Conservation (phyloP, 2,329 filamentous ascomycete genomes). For the Zymoseptoria passerinii region DNA sequence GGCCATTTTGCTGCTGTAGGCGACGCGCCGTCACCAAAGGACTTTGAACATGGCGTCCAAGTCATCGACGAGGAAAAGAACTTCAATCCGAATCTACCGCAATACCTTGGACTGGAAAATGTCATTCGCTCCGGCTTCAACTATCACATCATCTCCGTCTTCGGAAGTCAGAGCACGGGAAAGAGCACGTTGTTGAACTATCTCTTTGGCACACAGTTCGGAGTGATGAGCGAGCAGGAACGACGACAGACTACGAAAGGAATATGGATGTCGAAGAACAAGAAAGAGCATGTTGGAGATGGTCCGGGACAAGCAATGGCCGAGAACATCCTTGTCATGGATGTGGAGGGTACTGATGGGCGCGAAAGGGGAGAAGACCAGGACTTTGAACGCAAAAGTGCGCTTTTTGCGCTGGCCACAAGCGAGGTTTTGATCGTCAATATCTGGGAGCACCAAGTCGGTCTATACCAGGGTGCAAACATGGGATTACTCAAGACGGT, state of each 20-base stretch:
- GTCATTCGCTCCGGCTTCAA: constrained; percentile 91
- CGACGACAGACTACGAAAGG: constrained; percentile 96
- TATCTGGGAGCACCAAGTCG: constrained; percentile 98
- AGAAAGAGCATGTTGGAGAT: constrained; percentile 44
- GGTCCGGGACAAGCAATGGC: constrained; percentile 59
- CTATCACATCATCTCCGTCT: constrained; percentile 98
- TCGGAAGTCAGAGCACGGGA: constrained; percentile 95
- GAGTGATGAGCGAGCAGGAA: constrained; percentile 93
- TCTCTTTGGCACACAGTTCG: constrained; percentile 91
- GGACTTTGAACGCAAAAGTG: constrained; percentile 97
- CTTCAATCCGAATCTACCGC: constrained; percentile 81
- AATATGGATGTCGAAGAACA: constrained; percentile 99
- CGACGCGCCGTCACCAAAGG: constrained; percentile 56
- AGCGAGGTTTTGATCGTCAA: constrained; percentile 98
- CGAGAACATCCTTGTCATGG: constrained; percentile 98
- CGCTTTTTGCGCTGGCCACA: constrained; percentile 90
- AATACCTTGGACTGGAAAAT: constrained; percentile 71
- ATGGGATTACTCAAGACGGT: constrained; percentile 98
- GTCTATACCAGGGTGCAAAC: constrained; percentile 94
- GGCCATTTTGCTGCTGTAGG: constrained; percentile 67
- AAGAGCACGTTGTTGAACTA: constrained; percentile 96
- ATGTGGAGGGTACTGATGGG: constrained; percentile 95
- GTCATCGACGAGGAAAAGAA: constrained; percentile 93
- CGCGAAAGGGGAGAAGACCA: constrained; percentile 95
- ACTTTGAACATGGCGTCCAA: constrained; percentile 90